Percentiles rank a stretch among this genome's conserved stretches.
Evolutionary conservation across 257 asterid species (phyloP).

Genomic region (Rehmannia glutinosa): DNA sequence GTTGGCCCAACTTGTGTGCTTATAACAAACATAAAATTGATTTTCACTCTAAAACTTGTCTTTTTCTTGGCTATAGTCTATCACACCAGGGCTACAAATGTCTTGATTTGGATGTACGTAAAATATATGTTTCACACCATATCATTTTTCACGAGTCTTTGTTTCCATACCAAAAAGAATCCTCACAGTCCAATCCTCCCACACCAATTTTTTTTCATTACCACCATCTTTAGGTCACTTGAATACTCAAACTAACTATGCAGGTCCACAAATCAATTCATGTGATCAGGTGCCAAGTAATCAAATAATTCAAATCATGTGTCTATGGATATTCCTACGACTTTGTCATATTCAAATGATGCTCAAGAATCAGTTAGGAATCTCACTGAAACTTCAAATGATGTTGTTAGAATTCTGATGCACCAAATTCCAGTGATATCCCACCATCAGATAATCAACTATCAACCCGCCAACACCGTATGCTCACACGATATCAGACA

Average conservation of each 20-base stretch:
- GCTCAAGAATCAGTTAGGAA: background rate
- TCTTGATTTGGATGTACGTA: background rate
- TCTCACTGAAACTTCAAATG: background rate
- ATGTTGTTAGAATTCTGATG: background rate
- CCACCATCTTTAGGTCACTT: background rate
- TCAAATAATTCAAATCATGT: background rate
- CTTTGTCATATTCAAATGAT: background rate
- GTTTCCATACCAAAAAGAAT: background rate
- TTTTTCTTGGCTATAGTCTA: background rate
- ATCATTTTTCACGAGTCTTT: no score
- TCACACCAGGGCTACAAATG: background rate
- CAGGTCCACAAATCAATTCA: background rate
- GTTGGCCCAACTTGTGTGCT: background rate
- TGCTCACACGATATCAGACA: background rate
- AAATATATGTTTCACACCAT: background rate
- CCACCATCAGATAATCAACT: background rate
- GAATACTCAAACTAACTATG: background rate
- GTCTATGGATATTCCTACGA: background rate
- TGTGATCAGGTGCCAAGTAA: background rate
- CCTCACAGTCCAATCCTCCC: background rate
- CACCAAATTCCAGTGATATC: no score
- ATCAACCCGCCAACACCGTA: background rate
- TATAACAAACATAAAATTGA: background rate
- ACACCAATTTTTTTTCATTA: background rate
- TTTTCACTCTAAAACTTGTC: background rate